phyloP scores from a whole-genome alignment of 2,329 filamentous ascomycete genomes.

The Aspergillus chevalieri region DNA sequence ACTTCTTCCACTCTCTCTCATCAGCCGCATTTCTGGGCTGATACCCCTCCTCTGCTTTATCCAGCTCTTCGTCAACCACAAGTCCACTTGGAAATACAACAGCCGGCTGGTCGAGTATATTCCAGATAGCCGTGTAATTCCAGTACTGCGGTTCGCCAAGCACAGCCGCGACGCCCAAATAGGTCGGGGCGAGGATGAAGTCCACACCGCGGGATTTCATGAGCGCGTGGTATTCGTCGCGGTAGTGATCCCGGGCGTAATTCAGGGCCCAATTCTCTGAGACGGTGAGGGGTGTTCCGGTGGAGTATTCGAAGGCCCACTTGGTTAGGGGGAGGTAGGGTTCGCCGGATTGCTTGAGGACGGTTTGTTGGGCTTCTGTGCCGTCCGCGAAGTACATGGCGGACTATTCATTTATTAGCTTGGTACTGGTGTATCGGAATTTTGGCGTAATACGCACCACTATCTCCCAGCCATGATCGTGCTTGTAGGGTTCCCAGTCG shows the following conservation, averaged over 20 bases:
- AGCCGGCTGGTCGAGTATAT: slow-evolving; percentile 57
- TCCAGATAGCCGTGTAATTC: slow-evolving; percentile 57
- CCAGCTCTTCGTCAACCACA: slow-evolving; percentile 19
- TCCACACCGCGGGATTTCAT: slow-evolving; percentile 24
- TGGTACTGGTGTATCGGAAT: slow-evolving; percentile 7
- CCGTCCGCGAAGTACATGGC: slow-evolving; percentile 46
- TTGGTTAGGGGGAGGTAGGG: slow-evolving; percentile 42
- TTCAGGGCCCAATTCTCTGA: slow-evolving; percentile 25
- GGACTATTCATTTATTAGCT: slow-evolving; percentile 25
- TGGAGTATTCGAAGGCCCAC: slow-evolving; percentile 29
- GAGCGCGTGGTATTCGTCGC: slow-evolving; percentile 27
- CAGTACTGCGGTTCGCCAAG: slow-evolving; percentile 31
- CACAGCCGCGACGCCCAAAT: slow-evolving; percentile 22
- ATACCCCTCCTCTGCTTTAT: slow-evolving; percentile 17
- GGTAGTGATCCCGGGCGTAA: slow-evolving; percentile 20
- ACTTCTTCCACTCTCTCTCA: slow-evolving; percentile 28
- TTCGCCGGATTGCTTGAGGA: slow-evolving; percentile 37
- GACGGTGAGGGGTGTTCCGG: slow-evolving; percentile 16
- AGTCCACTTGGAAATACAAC: slow-evolving; percentile 41
- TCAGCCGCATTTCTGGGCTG: slow-evolving; percentile 20
- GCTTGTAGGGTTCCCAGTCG: slow-evolving; percentile 31
- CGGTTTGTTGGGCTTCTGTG: slow-evolving; percentile 24
- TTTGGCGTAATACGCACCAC: slow-evolving; percentile 18
- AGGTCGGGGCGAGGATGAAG: slow-evolving; percentile 26
- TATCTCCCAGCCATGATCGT: slow-evolving; percentile 29